Conservation (phyloP, 139 green algal species). For the Nannochloris sp. region DNA sequence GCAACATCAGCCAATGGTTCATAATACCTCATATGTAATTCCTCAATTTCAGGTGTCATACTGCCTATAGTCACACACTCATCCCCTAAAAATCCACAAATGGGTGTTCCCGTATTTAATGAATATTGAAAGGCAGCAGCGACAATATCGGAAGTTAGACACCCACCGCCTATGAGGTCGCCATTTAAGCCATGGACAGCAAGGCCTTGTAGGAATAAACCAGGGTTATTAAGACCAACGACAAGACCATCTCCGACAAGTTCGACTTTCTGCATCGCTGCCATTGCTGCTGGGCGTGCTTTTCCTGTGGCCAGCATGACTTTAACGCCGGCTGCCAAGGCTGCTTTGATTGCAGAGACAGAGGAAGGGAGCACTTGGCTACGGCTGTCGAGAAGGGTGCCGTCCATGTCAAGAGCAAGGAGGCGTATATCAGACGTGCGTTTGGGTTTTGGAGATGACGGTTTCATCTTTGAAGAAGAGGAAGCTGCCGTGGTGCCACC, state of each 20-base stretch:
- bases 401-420: slow-evolving; percentile 76
- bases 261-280: slow-evolving; percentile 44
- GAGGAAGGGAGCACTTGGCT: slow-evolving; percentile 51
- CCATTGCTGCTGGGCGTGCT: slow-evolving; percentile 74
- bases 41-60: slow-evolving; percentile 52
- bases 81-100: slow-evolving; percentile 82
- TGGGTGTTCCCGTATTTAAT: slow-evolving; percentile 13
- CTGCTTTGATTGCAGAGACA: slow-evolving; percentile 55
- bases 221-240: slow-evolving; percentile 42
- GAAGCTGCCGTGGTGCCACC: too few relatives aligned
- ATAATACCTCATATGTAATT: slow-evolving; percentile 69
- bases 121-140: slow-evolving; percentile 45
- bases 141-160: slow-evolving; percentile 50
- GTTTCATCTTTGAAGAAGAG: too few relatives aligned
- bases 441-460: too few relatives aligned
- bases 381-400: slow-evolving; percentile 57
- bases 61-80: slow-evolving; percentile 59
- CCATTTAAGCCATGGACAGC: slow-evolving; percentile 48
- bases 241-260: slow-evolving; percentile 59
- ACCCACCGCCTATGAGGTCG: slow-evolving; percentile 16
- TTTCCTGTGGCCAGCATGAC: slow-evolving; percentile 92
- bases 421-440: slow-evolving; percentile 26
- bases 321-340: slow-evolving; percentile 47
- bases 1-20: slow-evolving; percentile 62
- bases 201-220: slow-evolving; percentile 87